Base-by-base conservation (phyloP, 768 basidiomycete genomes). In the Rhodotorula paludigena region DNA sequence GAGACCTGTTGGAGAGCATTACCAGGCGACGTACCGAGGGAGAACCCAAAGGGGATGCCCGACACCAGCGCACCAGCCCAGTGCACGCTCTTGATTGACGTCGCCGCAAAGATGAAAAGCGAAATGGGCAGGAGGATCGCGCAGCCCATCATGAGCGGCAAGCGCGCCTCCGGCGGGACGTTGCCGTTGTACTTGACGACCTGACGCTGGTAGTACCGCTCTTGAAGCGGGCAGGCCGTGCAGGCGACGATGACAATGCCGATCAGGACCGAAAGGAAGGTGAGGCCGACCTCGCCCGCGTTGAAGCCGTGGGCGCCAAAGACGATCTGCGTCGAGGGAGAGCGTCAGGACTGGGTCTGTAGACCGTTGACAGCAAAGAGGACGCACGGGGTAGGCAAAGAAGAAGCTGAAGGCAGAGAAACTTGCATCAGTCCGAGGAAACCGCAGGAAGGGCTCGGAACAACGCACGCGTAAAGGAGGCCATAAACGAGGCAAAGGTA, bases 401-500 rank as follows among this genome's bases (percentile, higher is more conserved):
- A 28, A 49, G 54, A 54, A 25, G 6, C n/a, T 21, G 23, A 15
- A 36, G 54, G 49, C 2, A 32, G 1, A 21, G 14, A 28, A 38
- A 5, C 7, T 14, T 44, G 42, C 47, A 61, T 18, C 51, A 1
- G 2, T 23, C 21, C 25, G 21, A 23, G 20, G 20, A 47, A 23
- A n/a, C 25, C 16, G 39, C 21, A 25, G 33, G 54, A n/a, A 20
- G 33, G 49, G 16, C 3, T 11, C 15, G 16, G 32, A 47, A 9
- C 30, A 3, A 33, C 16, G 21, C 25, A 49, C 53, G 54, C n/a
- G 38, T 41, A 57, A 39, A 52, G 56, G 20, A 35, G n/a, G 7
- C 47, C 32, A 7, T 44, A 86, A 3, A 85, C 81, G 60, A 86
- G 76, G 15, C 84, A 84, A 23, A 85, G 77, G 76, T 87, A 88